Base-by-base conservation (phyloP, 345 rosid genomes). In the Ceriops zippeliana region DNA sequence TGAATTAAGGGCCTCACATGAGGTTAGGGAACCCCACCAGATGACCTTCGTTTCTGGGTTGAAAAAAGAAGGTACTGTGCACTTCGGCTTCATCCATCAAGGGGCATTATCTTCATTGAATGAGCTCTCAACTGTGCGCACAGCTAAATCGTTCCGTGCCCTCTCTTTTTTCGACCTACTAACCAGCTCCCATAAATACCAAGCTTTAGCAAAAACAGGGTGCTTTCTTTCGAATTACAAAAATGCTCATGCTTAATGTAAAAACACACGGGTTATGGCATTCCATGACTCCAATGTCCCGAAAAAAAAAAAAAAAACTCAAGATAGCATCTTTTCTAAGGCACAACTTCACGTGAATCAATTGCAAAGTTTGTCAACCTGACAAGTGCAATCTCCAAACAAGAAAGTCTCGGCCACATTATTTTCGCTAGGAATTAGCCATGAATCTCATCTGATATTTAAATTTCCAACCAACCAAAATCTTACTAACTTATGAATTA, bases 1-100 rank as follows among this genome's bases (percentile, higher is more conserved):
- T 47, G 24, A 51, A 46, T 78, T 83, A 73, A 78, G 73, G 62
- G 62, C 47, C 19, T 85, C 86, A 80, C 85, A 79, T 78, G 78
- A 75, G 70, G 51, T 20, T 52, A 74, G 79, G 80, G 83, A 51
- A 78, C 83, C 71, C 22, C 57, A 16, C 46, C 22, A 59, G 21
- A 67, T 67, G 70, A 73, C 60, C 7, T 60, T 47, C 42, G 24
- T 65, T 69, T 52, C 4, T 19, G 5, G 64, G 70, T 47, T 38
- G 62, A 79, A 66, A 72, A 73, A 73, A 24, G 81, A 70, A 30
- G 17, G 81, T 1, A 70, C 61, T 69, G 63, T 78, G 74, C 67
- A 28, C 65, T 66, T 70, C 57, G 17, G 66, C 63, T 68, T 61
- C 19, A 3, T 30, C 49, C 19, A 30, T 54, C 31, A 31, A 27